A percentile compares a stretch with the other conserved stretches of the same genome.
Conservation (phyloP, 108 stramenopile genomes). For the Thalassiosira profunda region DNA sequence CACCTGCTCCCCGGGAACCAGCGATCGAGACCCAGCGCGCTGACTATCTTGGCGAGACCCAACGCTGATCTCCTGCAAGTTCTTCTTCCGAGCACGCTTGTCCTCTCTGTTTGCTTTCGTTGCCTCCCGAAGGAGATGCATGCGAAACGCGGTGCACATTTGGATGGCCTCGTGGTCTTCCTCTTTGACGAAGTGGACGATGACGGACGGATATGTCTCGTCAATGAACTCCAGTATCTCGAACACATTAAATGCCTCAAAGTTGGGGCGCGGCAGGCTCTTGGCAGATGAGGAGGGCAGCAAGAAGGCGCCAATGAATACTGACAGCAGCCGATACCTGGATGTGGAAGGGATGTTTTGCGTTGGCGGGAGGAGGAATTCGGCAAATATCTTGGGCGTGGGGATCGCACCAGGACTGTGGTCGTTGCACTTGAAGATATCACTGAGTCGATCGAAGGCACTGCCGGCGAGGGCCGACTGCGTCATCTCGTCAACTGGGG, state of each 20-base stretch:
- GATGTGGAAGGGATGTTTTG: constrained; percentile 8
- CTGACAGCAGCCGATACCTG: constrained; percentile 38
- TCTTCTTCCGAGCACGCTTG: constrained; percentile 20
- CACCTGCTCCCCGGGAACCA: constrained; percentile 42
- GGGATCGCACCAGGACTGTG: constrained; percentile 3
- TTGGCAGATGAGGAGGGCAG: constrained; percentile 7
- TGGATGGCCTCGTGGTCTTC: constrained; percentile 46
- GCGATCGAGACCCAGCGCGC: constrained; percentile 16
- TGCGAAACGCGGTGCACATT: constrained; percentile 54
- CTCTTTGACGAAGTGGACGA: constrained; percentile 32
- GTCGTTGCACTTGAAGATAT: constrained; percentile 10
- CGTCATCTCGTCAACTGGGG: not conserved
- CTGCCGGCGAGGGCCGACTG: constrained; percentile 12
- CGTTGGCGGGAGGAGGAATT: constrained; percentile 38
- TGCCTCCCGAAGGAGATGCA: constrained; percentile 34
- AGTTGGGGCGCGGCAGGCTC: constrained; percentile 19
- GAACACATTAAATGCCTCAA: constrained; percentile 26
- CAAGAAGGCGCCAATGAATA: constrained; percentile 32
- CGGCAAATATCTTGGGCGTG: constrained; percentile 27
- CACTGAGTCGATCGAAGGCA: constrained; percentile 24
- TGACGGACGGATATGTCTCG: constrained; percentile 22
- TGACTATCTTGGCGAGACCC: constrained; percentile 19
- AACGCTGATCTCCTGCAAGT: constrained; percentile 24
- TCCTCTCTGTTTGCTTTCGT: constrained; percentile 28
- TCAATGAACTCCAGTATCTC: constrained; percentile 37